Evolutionary conservation across 73 alveolate species (phyloP).

Genomic region (Uronychia binucleata): DNA sequence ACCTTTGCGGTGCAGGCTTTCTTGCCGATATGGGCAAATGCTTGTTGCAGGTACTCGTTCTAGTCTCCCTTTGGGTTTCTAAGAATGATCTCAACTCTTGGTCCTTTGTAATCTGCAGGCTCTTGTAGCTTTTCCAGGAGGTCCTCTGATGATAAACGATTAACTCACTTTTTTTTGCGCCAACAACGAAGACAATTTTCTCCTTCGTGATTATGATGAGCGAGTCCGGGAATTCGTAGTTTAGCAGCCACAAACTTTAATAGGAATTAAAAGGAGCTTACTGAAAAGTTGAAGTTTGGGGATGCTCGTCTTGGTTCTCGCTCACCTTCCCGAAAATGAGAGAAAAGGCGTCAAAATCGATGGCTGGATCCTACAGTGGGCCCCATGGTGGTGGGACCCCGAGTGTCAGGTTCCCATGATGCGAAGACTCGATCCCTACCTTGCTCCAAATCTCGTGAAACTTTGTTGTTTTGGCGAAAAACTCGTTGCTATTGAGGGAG

Average conservation of each 20-base stretch:
- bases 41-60: conserved; percentile 33
- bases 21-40: conserved; percentile 18
- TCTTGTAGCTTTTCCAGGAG: conserved; percentile 20
- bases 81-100: conserved; percentile 38
- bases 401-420: neutral
- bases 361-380: neutral
- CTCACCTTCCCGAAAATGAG: neutral
- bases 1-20: conserved; percentile 12
- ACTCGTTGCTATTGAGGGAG: neutral
- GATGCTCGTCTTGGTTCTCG: neutral
- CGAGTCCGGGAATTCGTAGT: conserved; percentile 70
- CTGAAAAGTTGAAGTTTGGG: conserved; percentile 13
- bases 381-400: neutral
- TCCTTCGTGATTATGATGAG: conserved; percentile 54
- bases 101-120: conserved; percentile 50
- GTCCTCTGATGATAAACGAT: conserved; percentile 20
- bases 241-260: conserved; percentile 60
- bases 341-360: neutral
- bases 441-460: neutral
- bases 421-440: neutral
- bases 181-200: conserved; percentile 56
- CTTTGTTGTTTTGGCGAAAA: neutral
- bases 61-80: conserved; percentile 43
- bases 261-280: neutral
- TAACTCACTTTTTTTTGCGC: conserved; percentile 62